These are phyloP conservation scores for Aspergillus sclerotioniger DNA, from an alignment of 495 filamentous ascomycete species.

Conservation along the genomic window DNA sequence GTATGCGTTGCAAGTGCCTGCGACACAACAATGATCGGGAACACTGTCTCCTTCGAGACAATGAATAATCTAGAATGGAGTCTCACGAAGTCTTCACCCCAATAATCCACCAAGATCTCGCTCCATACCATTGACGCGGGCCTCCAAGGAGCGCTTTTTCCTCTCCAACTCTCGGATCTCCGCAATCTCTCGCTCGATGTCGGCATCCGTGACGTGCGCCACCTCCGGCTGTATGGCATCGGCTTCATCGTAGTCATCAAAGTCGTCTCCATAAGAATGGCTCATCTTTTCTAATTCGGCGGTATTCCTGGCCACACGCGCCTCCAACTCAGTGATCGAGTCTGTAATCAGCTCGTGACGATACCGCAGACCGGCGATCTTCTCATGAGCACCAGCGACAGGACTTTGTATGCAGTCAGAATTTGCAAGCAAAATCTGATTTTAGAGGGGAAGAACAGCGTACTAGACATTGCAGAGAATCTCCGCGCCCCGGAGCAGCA, in stretches of 20 bases:
- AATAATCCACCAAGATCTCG: conserved; percentile 69
- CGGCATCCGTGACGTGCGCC: conserved; percentile 65
- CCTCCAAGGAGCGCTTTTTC: conserved; percentile 75
- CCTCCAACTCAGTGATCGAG: conserved; percentile 77
- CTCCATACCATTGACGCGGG: conserved; percentile 75
- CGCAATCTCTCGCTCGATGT: conserved; percentile 72
- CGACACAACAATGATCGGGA: neutral
- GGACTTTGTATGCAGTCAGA: conserved; percentile 45
- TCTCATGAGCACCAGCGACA: conserved; percentile 76
- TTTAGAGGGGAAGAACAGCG: conserved; percentile 16
- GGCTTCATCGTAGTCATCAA: conserved; percentile 29
- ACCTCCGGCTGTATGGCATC: conserved; percentile 47
- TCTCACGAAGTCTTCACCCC: conserved; percentile 34
- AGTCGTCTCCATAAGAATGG: conserved; percentile 41
- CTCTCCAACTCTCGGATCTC: conserved; percentile 74
- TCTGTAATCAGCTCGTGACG: conserved; percentile 69
- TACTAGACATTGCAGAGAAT: conserved; percentile 88
- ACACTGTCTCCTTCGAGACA: neutral
- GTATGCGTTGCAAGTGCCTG: too few species aligned
- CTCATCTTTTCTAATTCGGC: conserved; percentile 74
- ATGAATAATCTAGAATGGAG: neutral
- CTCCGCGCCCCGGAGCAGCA: conserved; percentile 83
- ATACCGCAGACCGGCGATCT: conserved; percentile 67
- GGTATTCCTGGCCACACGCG: conserved; percentile 72
- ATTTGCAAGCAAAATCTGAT: neutral